phyloP scores from a whole-genome alignment of 2,329 filamentous ascomycete species.

The Colletotrichum tropicale region DNA sequence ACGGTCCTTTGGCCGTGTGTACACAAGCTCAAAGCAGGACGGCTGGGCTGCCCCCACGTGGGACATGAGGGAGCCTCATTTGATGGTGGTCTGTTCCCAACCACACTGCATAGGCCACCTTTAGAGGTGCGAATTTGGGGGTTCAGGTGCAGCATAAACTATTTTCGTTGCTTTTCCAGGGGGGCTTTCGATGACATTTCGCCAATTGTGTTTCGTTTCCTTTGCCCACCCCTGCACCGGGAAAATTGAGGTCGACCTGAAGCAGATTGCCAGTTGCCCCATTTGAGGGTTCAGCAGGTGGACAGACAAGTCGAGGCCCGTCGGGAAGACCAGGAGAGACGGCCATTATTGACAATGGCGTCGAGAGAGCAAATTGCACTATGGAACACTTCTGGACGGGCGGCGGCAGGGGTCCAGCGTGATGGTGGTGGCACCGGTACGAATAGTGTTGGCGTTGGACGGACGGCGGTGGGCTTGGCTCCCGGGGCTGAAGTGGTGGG shows the following conservation, averaged over 20 bases:
- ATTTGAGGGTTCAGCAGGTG: not conserved
- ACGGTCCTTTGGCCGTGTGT: not conserved
- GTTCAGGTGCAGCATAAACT: not conserved
- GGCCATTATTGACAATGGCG: constrained; percentile 7
- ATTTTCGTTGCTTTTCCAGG: not conserved
- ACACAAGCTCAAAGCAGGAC: not conserved
- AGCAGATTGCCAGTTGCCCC: not conserved
- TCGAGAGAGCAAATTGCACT: constrained; percentile 1
- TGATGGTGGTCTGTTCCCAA: constrained; percentile 11
- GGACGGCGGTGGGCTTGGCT: not conserved
- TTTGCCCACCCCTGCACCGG: not conserved
- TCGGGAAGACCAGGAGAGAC: not conserved
- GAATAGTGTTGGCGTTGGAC: not conserved
- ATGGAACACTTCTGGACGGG: not conserved
- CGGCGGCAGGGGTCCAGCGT: not conserved
- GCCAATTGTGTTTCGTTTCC: constrained; percentile 11
- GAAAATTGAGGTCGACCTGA: not conserved
- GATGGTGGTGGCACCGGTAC: not conserved
- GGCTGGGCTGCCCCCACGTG: constrained; percentile 6
- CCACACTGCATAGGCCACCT: not conserved
- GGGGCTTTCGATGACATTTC: not conserved
- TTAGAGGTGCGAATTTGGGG: not conserved
- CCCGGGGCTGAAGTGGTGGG: not conserved
- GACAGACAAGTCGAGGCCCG: not conserved
- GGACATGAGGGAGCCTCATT: constrained; percentile 15